Conservation (phyloP, 345 rosid genomes). For the Citrus cavaleriei region DNA sequence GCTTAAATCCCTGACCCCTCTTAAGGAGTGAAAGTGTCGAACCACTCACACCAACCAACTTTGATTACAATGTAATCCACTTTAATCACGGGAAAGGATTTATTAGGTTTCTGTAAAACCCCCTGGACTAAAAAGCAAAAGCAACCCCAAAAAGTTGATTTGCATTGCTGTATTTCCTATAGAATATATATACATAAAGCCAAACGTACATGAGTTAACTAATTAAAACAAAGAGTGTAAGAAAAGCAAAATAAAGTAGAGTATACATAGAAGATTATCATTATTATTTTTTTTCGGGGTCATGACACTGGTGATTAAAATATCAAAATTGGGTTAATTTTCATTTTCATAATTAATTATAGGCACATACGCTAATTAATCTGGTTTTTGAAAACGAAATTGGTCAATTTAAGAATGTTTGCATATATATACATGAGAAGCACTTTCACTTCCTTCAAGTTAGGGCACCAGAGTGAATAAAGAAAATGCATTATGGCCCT, state of each 20-base stretch:
- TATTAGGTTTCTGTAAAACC: constrained; percentile 7
- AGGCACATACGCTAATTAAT: neutral
- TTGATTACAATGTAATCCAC: neutral
- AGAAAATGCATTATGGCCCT: neutral
- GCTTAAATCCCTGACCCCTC: fast-evolving
- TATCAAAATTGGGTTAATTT: no score
- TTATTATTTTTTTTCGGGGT: neutral
- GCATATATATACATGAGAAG: neutral
- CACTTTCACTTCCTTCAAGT: constrained; percentile 9
- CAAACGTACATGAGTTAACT: neutral
- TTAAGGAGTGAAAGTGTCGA: no score
- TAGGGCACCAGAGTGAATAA: neutral
- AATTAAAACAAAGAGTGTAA: neutral
- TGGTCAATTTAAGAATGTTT: neutral
- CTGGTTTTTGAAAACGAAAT: neutral
- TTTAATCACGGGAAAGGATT: neutral
- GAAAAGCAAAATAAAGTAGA: neutral
- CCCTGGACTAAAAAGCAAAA: neutral
- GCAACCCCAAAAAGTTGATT: neutral
- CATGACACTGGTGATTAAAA: neutral
- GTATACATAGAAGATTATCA: neutral
- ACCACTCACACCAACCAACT: no score
- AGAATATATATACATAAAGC: neutral
- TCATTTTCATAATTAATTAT: neutral
- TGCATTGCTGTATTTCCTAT: neutral